Evolutionary conservation across 371 early-diverging fungal genomes (phyloP).

Genomic region (Mucor saturninus): DNA sequence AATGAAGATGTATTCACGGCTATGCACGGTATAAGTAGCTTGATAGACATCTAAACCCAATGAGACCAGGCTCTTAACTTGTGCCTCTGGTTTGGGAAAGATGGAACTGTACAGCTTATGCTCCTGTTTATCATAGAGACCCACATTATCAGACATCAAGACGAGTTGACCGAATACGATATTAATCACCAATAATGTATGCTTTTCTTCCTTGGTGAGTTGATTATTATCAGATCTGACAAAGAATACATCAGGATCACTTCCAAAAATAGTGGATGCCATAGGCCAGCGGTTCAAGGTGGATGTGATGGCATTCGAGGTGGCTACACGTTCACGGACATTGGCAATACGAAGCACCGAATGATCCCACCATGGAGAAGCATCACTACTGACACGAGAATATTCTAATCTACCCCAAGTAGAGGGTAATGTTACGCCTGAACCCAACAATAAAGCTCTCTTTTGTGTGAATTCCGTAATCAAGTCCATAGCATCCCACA

Average conservation of each 20-base stretch:
- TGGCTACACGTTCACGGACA: conserved; percentile 65
- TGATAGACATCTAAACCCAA: conserved; percentile 27
- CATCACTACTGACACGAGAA: conserved; percentile 65
- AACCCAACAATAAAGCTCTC: conserved; percentile 55
- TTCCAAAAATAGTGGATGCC: conserved; percentile 62
- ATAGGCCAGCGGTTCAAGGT: conserved; percentile 59
- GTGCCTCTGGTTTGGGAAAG: conserved; percentile 51
- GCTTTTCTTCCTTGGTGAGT: conserved; percentile 49
- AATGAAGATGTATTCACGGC: conserved; percentile 41
- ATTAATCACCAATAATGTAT: conserved; percentile 56
- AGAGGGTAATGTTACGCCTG: conserved; percentile 61
- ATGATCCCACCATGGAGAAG: conserved; percentile 55
- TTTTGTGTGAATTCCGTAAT: conserved; percentile 49
- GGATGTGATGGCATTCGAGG: conserved; percentile 57
- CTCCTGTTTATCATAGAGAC: conserved; percentile 42
- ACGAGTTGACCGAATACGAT: conserved; percentile 60
- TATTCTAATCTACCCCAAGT: conserved; percentile 58
- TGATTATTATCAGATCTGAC: conserved; percentile 55
- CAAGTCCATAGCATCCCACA: conserved; percentile 64
- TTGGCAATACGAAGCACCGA: conserved; percentile 31
- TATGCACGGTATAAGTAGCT: conserved; percentile 14
- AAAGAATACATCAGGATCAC: conserved; percentile 67
- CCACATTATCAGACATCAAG: conserved; percentile 56
- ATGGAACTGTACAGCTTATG: conserved; percentile 44
- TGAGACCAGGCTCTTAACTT: conserved; percentile 37